phyloP scores from a whole-genome alignment of 257 asterid species.

The Solanum gracilifrons region DNA sequence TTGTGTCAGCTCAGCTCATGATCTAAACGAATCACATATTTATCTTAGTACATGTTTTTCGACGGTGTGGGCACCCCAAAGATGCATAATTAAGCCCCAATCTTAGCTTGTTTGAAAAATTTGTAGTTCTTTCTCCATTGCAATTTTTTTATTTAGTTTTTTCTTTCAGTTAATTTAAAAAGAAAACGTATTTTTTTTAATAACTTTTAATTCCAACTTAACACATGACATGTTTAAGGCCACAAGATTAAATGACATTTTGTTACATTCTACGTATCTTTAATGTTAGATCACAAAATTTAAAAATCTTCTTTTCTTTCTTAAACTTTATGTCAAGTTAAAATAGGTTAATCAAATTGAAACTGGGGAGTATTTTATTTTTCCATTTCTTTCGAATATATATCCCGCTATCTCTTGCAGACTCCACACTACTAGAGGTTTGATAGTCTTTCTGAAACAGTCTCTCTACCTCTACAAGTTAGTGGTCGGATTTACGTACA shows the following conservation, averaged over 20 bases:
- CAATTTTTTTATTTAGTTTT: background rate
- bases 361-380: no score
- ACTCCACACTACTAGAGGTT: no score
- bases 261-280: no score
- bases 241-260: background rate
- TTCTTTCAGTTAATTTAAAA: no score
- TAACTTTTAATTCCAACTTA: background rate
- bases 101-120: background rate
- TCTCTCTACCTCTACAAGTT: background rate
- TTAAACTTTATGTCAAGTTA: background rate
- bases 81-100: background rate
- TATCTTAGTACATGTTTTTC: background rate
- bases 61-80: background rate
- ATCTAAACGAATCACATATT: background rate
- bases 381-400: background rate
- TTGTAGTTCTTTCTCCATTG: no score
- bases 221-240: background rate
- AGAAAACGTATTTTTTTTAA: no score
- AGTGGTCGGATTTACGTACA: rapidly evolving
- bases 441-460: background rate
- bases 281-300: no score
- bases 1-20: background rate
- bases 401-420: background rate
- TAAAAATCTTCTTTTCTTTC: no score
- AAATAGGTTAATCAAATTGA: no score